These are phyloP conservation scores for Amoebophrya sp. DNA, from an alignment of 169 alveolate species.

Conservation along the genomic window DNA sequence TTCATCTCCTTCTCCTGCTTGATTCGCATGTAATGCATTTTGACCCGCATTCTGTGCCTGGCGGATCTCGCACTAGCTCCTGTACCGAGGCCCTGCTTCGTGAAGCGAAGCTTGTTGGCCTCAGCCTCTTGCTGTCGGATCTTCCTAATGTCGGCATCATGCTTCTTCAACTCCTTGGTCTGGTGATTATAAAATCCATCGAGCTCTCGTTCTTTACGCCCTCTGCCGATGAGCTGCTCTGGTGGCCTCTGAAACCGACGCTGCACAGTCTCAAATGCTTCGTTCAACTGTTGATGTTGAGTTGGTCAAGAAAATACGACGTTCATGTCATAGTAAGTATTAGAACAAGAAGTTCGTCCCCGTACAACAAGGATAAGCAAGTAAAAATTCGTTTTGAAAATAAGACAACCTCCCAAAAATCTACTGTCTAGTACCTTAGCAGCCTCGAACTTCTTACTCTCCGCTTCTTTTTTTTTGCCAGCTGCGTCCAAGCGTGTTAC, in stretches of 20 bases:
- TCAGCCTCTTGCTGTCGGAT: not conserved
- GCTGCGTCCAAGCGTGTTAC: not conserved
- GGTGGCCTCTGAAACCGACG: not conserved
- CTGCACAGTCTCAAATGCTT: not conserved
- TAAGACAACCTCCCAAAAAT: not conserved
- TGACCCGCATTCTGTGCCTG: too few species aligned
- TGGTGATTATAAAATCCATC: constrained; percentile 1
- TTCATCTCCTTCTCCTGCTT: too few species aligned
- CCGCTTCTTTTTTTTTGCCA: not conserved
- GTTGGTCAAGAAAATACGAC: too few species aligned
- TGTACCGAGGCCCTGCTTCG: not conserved
- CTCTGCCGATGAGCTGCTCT: not conserved
- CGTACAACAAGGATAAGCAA: too few species aligned
- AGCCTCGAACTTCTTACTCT: not conserved
- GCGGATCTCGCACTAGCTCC: not conserved
- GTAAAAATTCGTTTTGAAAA: not conserved
- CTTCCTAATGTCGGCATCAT: not conserved
- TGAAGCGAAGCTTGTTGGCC: not conserved
- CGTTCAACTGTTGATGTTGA: not conserved
- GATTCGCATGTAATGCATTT: too few species aligned
- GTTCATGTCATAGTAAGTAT: not conserved
- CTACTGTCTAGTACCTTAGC: not conserved
- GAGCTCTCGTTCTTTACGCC: not conserved
- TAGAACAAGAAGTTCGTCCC: not conserved
- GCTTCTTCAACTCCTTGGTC: not conserved